Evolutionary conservation across 805 yeast species (phyloP), one percentile per base, ranked within the genome.

Genomic region (Candida pseudofarinosa): DNA sequence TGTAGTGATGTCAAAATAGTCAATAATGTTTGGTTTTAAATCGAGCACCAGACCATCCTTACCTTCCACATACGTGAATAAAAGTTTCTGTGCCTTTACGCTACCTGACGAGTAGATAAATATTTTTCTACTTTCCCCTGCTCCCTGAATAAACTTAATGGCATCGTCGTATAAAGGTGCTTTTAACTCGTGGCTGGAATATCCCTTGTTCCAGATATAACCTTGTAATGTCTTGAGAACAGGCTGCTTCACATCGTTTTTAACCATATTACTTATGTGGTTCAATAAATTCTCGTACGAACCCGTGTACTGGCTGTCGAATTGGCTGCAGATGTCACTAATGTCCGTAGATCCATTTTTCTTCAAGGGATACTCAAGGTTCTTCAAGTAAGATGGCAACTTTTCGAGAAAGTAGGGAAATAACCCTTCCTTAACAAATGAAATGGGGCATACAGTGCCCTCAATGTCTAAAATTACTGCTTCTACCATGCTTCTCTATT

Each of bases 391-490:
- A 1, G 54, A 7, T 32, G 86, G 81, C 18, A 81, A 53, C 47
- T 75, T 62, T 3, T 58, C 40, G 3, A 82, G 58, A 49, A 93
- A 90, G 56, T 77, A 89, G 0, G 97, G 97, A 62, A 80, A 84
- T 28, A 90, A 64, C 2, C 67, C 71, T 20, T 86, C 89, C 53
- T 85, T 85, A 34, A 90, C 98, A 56, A 90, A 90, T 1, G 90
- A 74, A 16, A 90, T 89, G 3, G 97, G 90, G 56, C 97, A 90
- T 23, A 90, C 81, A 0, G 97, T 90, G 14, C 98, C 98, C 58
- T 90, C 98, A 30, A 88, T 88, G 51, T 88, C 96, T 4, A 89
- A 69, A 2, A 85, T 59, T 7, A 78, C 46, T 12, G 45, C 51
- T 12, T 38, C 45, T 18, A 48, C 37, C 15, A 26, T 14, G 20